Evolutionary conservation across 2,329 filamentous ascomycete genomes (phyloP).

Genomic region (Xylariaceae sp.): DNA sequence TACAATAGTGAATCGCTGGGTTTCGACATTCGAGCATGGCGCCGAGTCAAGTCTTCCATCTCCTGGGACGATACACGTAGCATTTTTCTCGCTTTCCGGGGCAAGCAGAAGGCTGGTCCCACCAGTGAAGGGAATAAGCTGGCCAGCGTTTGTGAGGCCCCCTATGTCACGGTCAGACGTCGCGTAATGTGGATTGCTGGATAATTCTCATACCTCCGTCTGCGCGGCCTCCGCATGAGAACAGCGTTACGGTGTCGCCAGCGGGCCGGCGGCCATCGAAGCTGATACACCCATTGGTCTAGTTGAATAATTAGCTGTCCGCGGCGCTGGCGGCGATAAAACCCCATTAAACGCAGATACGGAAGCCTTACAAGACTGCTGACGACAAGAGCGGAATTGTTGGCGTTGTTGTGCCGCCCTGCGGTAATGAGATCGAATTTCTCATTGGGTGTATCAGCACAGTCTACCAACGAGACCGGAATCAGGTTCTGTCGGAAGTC

Average conservation of each 20-base stretch:
- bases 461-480: conserved; percentile 37
- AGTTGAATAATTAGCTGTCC: conserved; percentile 4
- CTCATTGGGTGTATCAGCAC: conserved; percentile 36
- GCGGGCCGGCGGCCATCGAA: conserved; percentile 40
- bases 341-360: no score
- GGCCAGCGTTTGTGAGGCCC: conserved; percentile 42
- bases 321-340: no score
- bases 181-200: background rate
- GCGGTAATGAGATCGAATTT: conserved; percentile 39
- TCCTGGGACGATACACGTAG: conserved; percentile 39
- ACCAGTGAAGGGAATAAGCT: conserved; percentile 45
- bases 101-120: conserved; percentile 38
- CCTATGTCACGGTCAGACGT: conserved; percentile 24
- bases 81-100: conserved; percentile 38
- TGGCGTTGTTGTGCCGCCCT: conserved; percentile 46
- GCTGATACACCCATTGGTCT: conserved; percentile 48
- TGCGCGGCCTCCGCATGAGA: conserved; percentile 49
- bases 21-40: conserved; percentile 23
- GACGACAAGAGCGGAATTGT: conserved; percentile 46
- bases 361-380: conserved; percentile 46
- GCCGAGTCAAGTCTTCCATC: conserved; percentile 28
- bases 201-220: conserved; percentile 35
- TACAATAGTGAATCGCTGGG: conserved; percentile 25
- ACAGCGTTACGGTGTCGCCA: conserved; percentile 45
- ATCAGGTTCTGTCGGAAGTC: conserved; percentile 42